These are phyloP conservation scores for Erythrophleum ivorense DNA, from an alignment of 331 rosid genomes.

Conservation along the genomic window DNA sequence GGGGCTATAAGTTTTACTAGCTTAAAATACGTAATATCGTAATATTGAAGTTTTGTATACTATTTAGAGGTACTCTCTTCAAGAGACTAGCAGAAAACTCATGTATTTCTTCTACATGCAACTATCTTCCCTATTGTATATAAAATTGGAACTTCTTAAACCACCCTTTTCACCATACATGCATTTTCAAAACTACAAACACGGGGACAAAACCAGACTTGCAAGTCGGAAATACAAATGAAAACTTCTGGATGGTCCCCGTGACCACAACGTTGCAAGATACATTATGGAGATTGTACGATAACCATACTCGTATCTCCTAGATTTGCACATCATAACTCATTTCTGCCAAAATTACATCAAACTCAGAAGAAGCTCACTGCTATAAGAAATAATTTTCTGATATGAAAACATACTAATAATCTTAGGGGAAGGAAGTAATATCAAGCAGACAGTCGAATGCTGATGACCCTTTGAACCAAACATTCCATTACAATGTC, in stretches of 20 bases:
- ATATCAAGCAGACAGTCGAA: slow-evolving; percentile 11
- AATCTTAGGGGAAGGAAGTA: slow-evolving; percentile 14
- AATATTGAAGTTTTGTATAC: too few relatives aligned
- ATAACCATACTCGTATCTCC: slow-evolving; percentile 16
- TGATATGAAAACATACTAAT: slow-evolving; percentile 13
- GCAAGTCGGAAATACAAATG: slow-evolving; percentile 16
- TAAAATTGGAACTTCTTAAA: too few relatives aligned
- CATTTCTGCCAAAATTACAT: slow-evolving; percentile 39
- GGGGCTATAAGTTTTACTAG: too few relatives aligned
- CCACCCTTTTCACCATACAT: too few relatives aligned
- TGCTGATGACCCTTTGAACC: slow-evolving; percentile 24
- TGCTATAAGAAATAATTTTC: slow-evolving; percentile 28
- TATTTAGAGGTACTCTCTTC: too few relatives aligned
- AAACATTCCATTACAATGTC: slow-evolving; percentile 12
- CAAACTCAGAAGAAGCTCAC: slow-evolving; percentile 34
- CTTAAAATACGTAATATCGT: too few relatives aligned
- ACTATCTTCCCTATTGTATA: too few relatives aligned
- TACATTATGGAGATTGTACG: slow-evolving; percentile 32
- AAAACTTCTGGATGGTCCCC: not conserved
- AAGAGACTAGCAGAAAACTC: too few relatives aligned
- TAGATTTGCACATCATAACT: slow-evolving; percentile 37
- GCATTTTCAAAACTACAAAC: not conserved
- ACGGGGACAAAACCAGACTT: not conserved
- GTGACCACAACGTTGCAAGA: not conserved
- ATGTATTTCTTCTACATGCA: too few relatives aligned